A percentile compares a stretch with the other conserved stretches of the same genome.
These are phyloP conservation scores for Hyaloscypha hepaticicola DNA, from an alignment of 495 filamentous ascomycete genomes.

Conservation along the genomic window DNA sequence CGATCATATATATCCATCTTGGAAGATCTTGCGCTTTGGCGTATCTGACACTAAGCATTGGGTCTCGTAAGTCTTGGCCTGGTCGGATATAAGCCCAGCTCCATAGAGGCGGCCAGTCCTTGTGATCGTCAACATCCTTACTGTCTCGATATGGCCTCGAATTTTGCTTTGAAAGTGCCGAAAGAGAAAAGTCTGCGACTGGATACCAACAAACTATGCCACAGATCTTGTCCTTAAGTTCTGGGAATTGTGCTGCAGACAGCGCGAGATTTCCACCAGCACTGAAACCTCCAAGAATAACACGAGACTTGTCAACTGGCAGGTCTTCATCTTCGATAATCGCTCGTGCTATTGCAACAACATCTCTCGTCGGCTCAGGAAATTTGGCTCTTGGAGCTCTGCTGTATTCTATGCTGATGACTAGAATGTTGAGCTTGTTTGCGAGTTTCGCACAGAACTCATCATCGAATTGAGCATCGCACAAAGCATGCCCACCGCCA, in stretches of 20 bases:
- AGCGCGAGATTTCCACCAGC: slow-evolving; percentile 39
- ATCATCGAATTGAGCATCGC: slow-evolving; percentile 34
- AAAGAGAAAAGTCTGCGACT: slow-evolving; percentile 36
- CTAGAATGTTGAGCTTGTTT: slow-evolving; percentile 34
- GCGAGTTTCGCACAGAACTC: slow-evolving; percentile 35
- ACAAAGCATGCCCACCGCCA: slow-evolving; percentile 38
- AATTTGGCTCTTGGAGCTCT: slow-evolving; percentile 37
- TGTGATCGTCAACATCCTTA: slow-evolving; percentile 31
- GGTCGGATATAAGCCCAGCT: slow-evolving; percentile 37
- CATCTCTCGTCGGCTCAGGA: slow-evolving; percentile 34
- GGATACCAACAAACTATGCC: slow-evolving; percentile 39
- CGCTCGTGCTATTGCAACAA: slow-evolving; percentile 29
- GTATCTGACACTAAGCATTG: slow-evolving; percentile 37
- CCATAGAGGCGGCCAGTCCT: slow-evolving; percentile 31
- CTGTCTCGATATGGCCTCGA: slow-evolving; percentile 32
- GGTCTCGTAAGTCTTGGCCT: slow-evolving; percentile 38
- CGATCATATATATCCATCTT: slow-evolving; percentile 22
- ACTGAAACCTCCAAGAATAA: slow-evolving; percentile 41
- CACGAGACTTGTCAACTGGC: slow-evolving; percentile 30
- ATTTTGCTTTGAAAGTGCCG: slow-evolving; percentile 31
- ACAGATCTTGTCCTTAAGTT: slow-evolving; percentile 34
- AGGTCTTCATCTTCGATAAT: slow-evolving; percentile 30
- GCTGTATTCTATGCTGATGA: slow-evolving; percentile 38
- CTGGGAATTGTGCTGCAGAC: slow-evolving; percentile 33
- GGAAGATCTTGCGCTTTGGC: slow-evolving; percentile 37